Percentiles rank a stretch among this genome's conserved stretches.
Conservation (phyloP, 2,329 filamentous ascomycete genomes). For the Dactylonectria macrodidyma region DNA sequence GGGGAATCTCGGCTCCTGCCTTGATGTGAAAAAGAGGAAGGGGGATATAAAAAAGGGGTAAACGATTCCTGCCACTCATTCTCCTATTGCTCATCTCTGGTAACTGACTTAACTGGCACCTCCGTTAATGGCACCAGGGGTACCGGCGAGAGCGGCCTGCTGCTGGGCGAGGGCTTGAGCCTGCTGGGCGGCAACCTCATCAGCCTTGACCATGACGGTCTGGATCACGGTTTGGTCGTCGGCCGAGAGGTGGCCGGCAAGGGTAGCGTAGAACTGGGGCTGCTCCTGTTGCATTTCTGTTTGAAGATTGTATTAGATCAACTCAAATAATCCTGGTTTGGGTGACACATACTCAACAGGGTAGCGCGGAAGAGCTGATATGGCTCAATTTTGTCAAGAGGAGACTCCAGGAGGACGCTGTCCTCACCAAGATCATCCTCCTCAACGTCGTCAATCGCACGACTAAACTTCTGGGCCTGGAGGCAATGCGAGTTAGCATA, state of each 20-base stretch:
- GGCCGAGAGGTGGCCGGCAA: constrained; percentile 83
- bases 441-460: constrained; percentile 77
- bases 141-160: constrained; percentile 42
- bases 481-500: constrained; percentile 41
- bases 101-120: constrained; percentile 43
- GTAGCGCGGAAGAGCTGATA: constrained; percentile 90
- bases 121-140: constrained; percentile 43
- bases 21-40: constrained; percentile 45
- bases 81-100: constrained; percentile 30
- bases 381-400: constrained; percentile 94
- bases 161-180: constrained; percentile 49
- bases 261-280: constrained; percentile 86
- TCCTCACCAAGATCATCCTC: constrained; percentile 95
- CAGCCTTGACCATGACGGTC: constrained; percentile 77
- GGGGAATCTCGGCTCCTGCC: constrained; percentile 49
- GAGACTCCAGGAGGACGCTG: constrained; percentile 91
- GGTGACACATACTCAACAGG: constrained; percentile 79
- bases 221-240: constrained; percentile 89
- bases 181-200: constrained; percentile 58
- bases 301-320: constrained; percentile 48
- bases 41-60: constrained; percentile 47
- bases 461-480: constrained; percentile 86
- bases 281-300: constrained; percentile 91
- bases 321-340: neutral
- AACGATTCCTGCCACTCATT: constrained; percentile 45